Base-by-base conservation (phyloP, 352 stramenopile species). In the Aphanomyces euteiches region DNA sequence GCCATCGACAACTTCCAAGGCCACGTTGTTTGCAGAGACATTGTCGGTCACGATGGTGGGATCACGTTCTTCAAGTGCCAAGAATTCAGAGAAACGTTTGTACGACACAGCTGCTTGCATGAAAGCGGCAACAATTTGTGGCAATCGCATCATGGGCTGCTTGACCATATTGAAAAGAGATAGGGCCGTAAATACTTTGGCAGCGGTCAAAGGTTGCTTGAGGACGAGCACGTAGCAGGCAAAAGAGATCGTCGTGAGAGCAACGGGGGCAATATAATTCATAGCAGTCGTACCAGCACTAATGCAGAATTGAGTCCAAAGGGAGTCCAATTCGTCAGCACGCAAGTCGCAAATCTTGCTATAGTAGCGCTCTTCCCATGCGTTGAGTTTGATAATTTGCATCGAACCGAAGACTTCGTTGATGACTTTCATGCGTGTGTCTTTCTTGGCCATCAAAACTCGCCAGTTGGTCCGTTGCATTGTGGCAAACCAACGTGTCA, bases 311-410 rank as follows among this genome's bases (percentile, higher is more conserved):
- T 73, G 72, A 6, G 45, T 17, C 15, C 45, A 41, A 8, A 76
- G 8, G 1, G 50, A 50, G 15, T 38, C 3, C 4, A 73, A 28
- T 45, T 76, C 72, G 19, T 36, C 7, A 15, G 3, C 54, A 19
- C 72, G 74, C 89, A 98, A 38, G 5, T 73, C 36, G n/a, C 61
- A 41, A 36, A 81, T 63, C n/a, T 59, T 65, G 36, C 74, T 53
- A 2, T 67, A 48, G 39, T 89, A 88, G 28, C 73, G 76, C 17
- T 76, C 68, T 73, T 99, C 96, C 95, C 95, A 98, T 0, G 90
- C 92, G 61, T 98, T 96, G 1, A 98, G 75, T 71, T 99, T 99
- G 72, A 99, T 90, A 43, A 98, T 83, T 75, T 98, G 90, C 70
- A 98, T 98, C 10, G 87, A 83, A 15, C 83, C 74, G 47, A 98